Conservation (phyloP, 192 early-diverging fungal genomes). For the Backusella australiensis region DNA sequence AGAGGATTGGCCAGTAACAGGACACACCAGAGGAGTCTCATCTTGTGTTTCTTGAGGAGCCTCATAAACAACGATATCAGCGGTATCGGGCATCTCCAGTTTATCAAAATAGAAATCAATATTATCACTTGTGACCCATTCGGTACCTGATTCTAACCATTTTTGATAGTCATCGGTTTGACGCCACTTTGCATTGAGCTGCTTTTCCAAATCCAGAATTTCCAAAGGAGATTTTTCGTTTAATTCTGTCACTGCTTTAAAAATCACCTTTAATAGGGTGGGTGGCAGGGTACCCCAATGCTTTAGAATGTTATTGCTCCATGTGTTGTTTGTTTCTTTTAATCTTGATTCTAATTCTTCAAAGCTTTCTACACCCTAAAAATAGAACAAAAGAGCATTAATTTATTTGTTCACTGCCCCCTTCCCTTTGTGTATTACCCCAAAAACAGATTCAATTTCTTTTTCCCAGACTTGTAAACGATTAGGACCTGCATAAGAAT, state of each 20-base stretch:
- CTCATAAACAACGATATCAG: not conserved
- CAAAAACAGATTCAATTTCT: constrained; percentile 45
- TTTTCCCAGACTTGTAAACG: constrained; percentile 47
- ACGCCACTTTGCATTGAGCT: constrained; percentile 18
- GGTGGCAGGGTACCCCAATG: constrained; percentile 39
- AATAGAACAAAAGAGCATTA: not conserved
- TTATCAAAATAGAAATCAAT: not conserved
- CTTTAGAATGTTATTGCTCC: constrained; percentile 39
- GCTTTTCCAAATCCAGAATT: constrained; percentile 8
- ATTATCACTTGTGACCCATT: not conserved
- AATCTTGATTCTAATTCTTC: constrained; percentile 31
- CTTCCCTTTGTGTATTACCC: constrained; percentile 15
- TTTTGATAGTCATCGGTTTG: constrained; percentile 12
- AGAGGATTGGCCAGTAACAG: constrained; percentile 11
- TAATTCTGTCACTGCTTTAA: not conserved
- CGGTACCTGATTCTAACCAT: not conserved
- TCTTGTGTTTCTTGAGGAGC: not conserved
- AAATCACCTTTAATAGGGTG: constrained; percentile 24
- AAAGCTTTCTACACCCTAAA: constrained; percentile 28
- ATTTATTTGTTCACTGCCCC: not conserved
- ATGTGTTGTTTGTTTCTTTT: constrained; percentile 35
- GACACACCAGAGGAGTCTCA: not conserved
- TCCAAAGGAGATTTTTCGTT: not conserved
- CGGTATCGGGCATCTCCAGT: too few species aligned
- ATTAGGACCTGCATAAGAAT: constrained; percentile 48